Evolutionary conservation across 768 basidiomycete species (phyloP), one percentile per base, ranked within the genome.

Genomic region (Chalciporus sphaerocephalus): DNA sequence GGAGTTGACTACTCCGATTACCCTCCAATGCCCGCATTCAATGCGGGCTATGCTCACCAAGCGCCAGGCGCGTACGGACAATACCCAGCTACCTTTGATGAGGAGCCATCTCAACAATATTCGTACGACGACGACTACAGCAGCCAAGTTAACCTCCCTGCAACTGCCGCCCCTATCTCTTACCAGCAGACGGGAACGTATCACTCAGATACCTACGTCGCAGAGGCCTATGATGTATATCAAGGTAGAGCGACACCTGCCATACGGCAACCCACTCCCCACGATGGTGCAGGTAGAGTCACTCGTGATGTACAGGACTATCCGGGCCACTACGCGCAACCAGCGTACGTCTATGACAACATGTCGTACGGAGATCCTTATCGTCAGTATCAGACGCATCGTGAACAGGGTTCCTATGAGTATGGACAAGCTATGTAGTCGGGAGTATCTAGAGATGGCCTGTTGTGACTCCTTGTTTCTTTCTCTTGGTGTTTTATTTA

Each of bases 11-110:
- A 68, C 50, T 34, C 56, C 36, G 76, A 78, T 44, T 85, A 74
- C 52, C 76, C 85, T 6, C 78, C 85, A 2, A 90, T 91, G 86
- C 87, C 87, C 23, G 75, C 80, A 12, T 88, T 86, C 68, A 81
- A 78, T 48, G 59, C 60, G 38, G 79, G 80, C n/a, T 82, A 84
- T 58, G 74, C 79, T 38, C 72, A 80, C 23, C 81, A 82, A 56
- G 56, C 69, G 15, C 64, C 73, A n/a, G 73, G 70, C 42, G 65
- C 71, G 13, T 75, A 76, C 48, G 62, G 73, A 33, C 78, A 75
- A 34, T 84, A 77, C 68, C 64, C 76, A 33, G 64, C 74, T 38
- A 74, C 78, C 30, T 70, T 87, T 38, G 70, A 66, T 5, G 73
- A 78, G 38, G 81, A 82, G 50, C 74, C 80, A 16, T 61, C 68